Conservation (phyloP, 805 yeast species). For the Yarrowia sp. region DNA sequence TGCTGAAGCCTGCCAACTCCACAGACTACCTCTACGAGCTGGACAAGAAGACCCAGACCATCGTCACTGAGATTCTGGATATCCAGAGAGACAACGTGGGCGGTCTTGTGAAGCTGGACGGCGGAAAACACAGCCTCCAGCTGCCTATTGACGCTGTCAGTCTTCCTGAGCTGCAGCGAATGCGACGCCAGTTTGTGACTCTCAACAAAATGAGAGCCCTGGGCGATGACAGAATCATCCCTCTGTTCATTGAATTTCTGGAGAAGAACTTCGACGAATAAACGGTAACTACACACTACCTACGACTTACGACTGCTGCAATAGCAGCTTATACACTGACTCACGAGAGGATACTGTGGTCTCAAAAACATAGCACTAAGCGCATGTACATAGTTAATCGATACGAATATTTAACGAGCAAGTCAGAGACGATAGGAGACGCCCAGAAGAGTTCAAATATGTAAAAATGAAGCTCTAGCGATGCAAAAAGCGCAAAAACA, state of each 20-base stretch:
- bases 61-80: conserved; percentile 60
- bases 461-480: no score
- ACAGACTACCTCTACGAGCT: conserved; percentile 74
- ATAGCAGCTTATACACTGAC: no score
- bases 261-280: conserved; percentile 52
- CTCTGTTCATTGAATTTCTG: conserved; percentile 75
- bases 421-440: no score
- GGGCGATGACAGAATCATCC: conserved; percentile 63
- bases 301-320: no score
- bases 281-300: no score
- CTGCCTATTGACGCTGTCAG: conserved; percentile 64
- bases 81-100: conserved; percentile 53
- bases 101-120: conserved; percentile 39
- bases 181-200: conserved; percentile 77
- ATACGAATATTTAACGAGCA: no score
- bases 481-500: no score
- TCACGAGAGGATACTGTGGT: no score
- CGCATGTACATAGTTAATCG: no score
- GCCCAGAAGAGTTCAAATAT: no score
- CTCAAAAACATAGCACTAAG: no score
- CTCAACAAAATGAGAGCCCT: conserved; percentile 77
- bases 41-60: conserved; percentile 66
- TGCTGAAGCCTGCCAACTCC: conserved; percentile 74
- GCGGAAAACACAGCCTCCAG: conserved; percentile 48
- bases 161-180: conserved; percentile 75